Conservation (phyloP, 164 flowering plant genomes). For the Dillenia suffruticosa region DNA sequence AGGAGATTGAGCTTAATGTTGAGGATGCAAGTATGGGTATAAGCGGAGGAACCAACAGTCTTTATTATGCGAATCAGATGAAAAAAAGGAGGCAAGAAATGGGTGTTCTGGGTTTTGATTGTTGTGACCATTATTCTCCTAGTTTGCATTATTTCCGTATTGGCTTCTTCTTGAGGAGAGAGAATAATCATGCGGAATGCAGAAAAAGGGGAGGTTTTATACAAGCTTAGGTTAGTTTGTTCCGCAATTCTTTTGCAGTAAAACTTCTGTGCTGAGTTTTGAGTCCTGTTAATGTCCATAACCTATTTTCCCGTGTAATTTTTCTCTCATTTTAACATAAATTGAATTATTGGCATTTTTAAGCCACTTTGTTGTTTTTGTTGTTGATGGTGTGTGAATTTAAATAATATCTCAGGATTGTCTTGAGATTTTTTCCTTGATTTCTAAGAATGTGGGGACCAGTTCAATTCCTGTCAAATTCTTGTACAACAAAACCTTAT, state of each 20-base stretch:
- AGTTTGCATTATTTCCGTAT: conserved; percentile 43
- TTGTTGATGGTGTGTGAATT: too few relatives aligned
- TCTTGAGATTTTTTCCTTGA: too few relatives aligned
- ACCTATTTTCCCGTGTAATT: background rate
- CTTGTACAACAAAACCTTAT: too few relatives aligned
- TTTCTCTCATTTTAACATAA: background rate
- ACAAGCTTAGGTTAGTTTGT: background rate
- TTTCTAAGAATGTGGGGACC: too few relatives aligned
- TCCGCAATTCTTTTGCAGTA: background rate
- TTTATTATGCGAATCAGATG: conserved; percentile 58
- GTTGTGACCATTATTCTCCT: conserved; percentile 41
- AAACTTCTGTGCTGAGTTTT: too few relatives aligned
- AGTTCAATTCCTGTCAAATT: too few relatives aligned
- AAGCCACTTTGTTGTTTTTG: too few relatives aligned
- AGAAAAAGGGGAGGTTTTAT: too few relatives aligned
- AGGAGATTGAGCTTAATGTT: conserved; percentile 65
- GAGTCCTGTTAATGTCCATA: too few relatives aligned
- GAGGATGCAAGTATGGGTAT: conserved; percentile 40
- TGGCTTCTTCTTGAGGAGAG: conserved; percentile 22
- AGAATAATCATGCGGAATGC: too few relatives aligned
- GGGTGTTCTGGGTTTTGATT: conserved; percentile 47
- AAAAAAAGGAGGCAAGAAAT: conserved; percentile 40
- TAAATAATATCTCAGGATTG: too few relatives aligned
- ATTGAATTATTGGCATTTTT: background rate
- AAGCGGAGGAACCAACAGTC: conserved; percentile 57